Evolutionary conservation across 106 monocot genomes (phyloP).

Genomic region (Dendrobium catenatum): DNA sequence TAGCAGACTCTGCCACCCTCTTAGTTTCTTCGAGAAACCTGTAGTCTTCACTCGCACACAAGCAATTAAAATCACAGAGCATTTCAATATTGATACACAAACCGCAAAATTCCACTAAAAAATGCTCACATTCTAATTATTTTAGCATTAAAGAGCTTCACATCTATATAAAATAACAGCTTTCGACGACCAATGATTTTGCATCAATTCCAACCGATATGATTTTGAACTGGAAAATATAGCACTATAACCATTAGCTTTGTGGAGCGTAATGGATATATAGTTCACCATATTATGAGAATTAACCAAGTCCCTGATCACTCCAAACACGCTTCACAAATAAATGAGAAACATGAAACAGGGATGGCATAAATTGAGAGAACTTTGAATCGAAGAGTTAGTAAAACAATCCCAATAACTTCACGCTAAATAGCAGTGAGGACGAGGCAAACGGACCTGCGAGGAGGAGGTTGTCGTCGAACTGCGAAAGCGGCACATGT

Average conservation of each 20-base stretch:
- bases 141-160: neutral
- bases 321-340: neutral
- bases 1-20: conserved; percentile 53
- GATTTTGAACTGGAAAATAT: neutral
- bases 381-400: neutral
- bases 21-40: conserved; percentile 78
- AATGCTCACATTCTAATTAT: neutral
- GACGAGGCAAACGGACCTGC: conserved; percentile 32
- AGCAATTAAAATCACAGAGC: neutral
- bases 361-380: neutral
- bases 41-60: conserved; percentile 45
- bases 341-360: neutral
- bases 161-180: neutral
- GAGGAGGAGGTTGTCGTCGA: conserved; percentile 55
- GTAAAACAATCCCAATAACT: neutral
- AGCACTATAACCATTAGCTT: neutral
- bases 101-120: neutral
- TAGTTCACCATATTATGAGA: neutral
- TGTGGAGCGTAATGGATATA: neutral
- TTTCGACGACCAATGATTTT: neutral
- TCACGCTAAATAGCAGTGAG: neutral
- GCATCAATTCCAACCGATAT: neutral
- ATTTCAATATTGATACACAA: neutral
- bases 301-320: neutral
- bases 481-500: conserved; percentile 46